phyloP scores from a whole-genome alignment of 371 early-diverging fungal species.

The Mortierella sp. region DNA sequence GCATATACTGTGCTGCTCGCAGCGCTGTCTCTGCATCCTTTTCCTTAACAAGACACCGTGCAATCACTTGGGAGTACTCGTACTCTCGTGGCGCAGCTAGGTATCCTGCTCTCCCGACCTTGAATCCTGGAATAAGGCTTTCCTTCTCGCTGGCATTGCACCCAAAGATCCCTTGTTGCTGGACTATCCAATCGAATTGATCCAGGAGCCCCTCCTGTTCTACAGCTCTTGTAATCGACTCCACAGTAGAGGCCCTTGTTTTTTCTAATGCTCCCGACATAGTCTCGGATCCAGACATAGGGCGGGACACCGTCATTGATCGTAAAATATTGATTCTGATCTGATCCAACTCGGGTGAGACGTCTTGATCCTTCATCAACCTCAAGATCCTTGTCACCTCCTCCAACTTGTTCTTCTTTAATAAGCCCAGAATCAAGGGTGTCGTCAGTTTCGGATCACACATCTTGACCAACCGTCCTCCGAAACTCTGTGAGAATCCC shows the following conservation, averaged over 20 bases:
- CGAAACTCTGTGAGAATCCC: slow-evolving; percentile 18
- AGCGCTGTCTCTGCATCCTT: slow-evolving; percentile 23
- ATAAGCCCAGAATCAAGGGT: slow-evolving; percentile 17
- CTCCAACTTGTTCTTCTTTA: slow-evolving; percentile 6
- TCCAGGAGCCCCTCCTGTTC: slow-evolving; percentile 5
- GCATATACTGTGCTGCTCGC: slow-evolving; percentile 24
- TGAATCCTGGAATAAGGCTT: neutral
- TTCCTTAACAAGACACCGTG: slow-evolving; percentile 7
- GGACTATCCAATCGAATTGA: slow-evolving; percentile 15
- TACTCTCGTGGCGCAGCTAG: neutral
- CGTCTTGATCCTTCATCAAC: slow-evolving; percentile 13
- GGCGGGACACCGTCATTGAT: neutral
- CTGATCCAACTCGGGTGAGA: slow-evolving; percentile 10
- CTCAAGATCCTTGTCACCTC: slow-evolving; percentile 31
- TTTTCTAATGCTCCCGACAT: no score
- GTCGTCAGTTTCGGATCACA: slow-evolving; percentile 1
- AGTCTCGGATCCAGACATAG: no score
- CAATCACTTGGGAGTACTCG: slow-evolving; percentile 15
- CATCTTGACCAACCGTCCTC: slow-evolving; percentile 22
- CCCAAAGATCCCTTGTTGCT: neutral
- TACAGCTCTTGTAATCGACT: neutral
- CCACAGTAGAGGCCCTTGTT: no score
- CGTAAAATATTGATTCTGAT: slow-evolving; percentile 20
- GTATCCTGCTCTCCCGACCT: neutral
- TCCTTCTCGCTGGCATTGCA: neutral